Base-by-base conservation (phyloP, 768 basidiomycete species). In the Amanita phalloides region DNA sequence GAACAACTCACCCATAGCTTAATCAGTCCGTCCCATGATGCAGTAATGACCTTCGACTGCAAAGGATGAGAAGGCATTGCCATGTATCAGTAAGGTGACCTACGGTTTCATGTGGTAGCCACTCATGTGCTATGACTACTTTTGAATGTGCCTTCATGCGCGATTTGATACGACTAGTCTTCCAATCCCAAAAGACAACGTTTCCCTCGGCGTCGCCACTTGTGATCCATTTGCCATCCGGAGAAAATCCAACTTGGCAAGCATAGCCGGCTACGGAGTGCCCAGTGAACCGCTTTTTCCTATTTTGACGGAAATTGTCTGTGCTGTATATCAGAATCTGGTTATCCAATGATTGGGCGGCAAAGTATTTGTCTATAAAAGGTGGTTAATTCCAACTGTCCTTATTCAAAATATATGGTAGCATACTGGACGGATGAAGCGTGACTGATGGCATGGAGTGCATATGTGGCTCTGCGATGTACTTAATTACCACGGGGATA, bases 391-490 rank as follows among this genome's bases (percentile, higher is more conserved):
- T 55, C 44, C 43, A 35, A 26, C 20, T 32, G 17, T n/a, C 14
- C 21, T 28, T 9, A 30, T 25, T n/a, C 8, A 41, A 54, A 54
- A 30, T n/a, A 50, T 51, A 51, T 35, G 10, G 48, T 26, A 37
- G 81, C 92, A 52, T 64, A 97, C 95, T 87, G 51, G 83, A 94
- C 21, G 96, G 95, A 66, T 98, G 93, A 25, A 95, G 68, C 4
- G 93, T 94, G 44, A 98, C 94, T 14, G 96, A 90, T 6, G 96
- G 96, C 94, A 99, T 98, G 14, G 92, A 96, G 69, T 99, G 94
- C 96, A 99, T 98, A 63, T 92, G 84, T 3, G 96, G 96, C 66
- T 99, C 96, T 17, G 96, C 95, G 54, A 98, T 98, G 66, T 97
- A 96, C 68, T 99, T 99, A 75, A 99, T 98, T 49, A 96, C 92